A percentile compares a stretch with the other conserved stretches of the same genome.
Conservation (phyloP, 495 filamentous ascomycete genomes). For the Aspergillus sclerotioniger region DNA sequence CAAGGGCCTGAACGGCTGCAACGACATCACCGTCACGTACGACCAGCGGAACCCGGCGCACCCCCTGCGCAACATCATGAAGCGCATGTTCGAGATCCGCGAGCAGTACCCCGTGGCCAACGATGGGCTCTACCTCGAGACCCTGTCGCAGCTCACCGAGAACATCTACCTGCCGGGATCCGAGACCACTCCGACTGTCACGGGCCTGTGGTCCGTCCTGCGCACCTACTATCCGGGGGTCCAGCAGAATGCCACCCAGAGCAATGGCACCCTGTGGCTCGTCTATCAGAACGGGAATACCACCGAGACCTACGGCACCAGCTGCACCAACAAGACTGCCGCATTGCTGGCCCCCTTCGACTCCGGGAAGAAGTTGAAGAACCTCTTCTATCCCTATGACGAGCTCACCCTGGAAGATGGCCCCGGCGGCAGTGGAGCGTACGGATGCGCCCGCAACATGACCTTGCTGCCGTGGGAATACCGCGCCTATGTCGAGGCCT, state of each 20-base stretch:
- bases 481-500: conserved; percentile 54
- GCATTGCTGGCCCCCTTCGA: conserved; percentile 44
- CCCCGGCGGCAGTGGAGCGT: conserved; percentile 8
- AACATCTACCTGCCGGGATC: conserved; percentile 47
- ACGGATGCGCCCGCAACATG: conserved; percentile 48
- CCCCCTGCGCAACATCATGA: conserved; percentile 47
- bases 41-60: conserved; percentile 55
- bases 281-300: conserved; percentile 49
- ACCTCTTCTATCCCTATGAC: conserved; percentile 53
- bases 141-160: conserved; percentile 42
- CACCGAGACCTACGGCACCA: conserved; percentile 37
- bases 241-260: conserved; percentile 24
- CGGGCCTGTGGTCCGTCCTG: conserved; percentile 47
- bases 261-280: conserved; percentile 47
- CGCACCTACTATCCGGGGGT: conserved; percentile 44
- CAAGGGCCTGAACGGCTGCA: conserved; percentile 39
- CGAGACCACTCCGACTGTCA: conserved; percentile 41
- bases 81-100: conserved; percentile 49
- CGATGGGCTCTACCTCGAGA: conserved; percentile 44
- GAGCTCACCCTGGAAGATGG: conserved; percentile 36
- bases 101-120: conserved; percentile 46
- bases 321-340: conserved; percentile 37
- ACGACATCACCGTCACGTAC: conserved; percentile 48
- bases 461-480: conserved; percentile 55
- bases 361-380: conserved; percentile 43